These are phyloP conservation scores for Pyronema omphalodes DNA, from an alignment of 495 filamentous ascomycete genomes.

Conservation along the genomic window DNA sequence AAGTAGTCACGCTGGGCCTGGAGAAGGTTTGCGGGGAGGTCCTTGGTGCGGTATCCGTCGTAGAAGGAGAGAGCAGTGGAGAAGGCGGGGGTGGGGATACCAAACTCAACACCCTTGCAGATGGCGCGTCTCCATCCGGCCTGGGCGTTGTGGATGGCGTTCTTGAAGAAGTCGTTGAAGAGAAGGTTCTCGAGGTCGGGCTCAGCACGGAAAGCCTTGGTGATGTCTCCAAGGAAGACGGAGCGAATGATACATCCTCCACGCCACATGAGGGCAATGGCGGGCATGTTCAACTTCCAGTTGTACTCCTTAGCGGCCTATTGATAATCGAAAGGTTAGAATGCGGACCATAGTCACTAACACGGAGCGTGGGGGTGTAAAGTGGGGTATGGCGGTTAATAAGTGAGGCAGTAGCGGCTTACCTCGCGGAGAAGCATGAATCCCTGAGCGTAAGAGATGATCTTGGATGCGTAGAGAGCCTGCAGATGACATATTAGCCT, in stretches of 20 bases:
- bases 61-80: slow-evolving; percentile 92
- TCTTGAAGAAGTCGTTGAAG: slow-evolving; percentile 98
- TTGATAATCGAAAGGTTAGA: slow-evolving; percentile 25
- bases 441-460: slow-evolving; percentile 97
- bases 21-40: slow-evolving; percentile 90
- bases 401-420: slow-evolving; percentile 23
- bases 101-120: slow-evolving; percentile 74
- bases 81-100: slow-evolving; percentile 90
- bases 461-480: slow-evolving; percentile 96
- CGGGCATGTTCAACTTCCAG: slow-evolving; percentile 99
- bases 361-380: not conserved
- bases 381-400: not conserved
- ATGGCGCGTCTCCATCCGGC: slow-evolving; percentile 90
- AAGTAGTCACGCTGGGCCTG: slow-evolving; percentile 99
- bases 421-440: slow-evolving; percentile 99
- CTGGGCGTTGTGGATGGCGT: slow-evolving; percentile 92
- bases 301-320: slow-evolving; percentile 83
- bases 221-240: slow-evolving; percentile 99
- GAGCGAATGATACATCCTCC: slow-evolving; percentile 99
- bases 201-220: slow-evolving; percentile 82
- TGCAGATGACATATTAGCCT: slow-evolving; percentile 12
- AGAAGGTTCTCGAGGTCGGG: slow-evolving; percentile 94
- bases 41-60: slow-evolving; percentile 88
- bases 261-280: slow-evolving; percentile 99
- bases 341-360: not conserved